Conservation (phyloP, 1,284 basidiomycete genomes). For the Erythrobasidium hasegawianum region DNA sequence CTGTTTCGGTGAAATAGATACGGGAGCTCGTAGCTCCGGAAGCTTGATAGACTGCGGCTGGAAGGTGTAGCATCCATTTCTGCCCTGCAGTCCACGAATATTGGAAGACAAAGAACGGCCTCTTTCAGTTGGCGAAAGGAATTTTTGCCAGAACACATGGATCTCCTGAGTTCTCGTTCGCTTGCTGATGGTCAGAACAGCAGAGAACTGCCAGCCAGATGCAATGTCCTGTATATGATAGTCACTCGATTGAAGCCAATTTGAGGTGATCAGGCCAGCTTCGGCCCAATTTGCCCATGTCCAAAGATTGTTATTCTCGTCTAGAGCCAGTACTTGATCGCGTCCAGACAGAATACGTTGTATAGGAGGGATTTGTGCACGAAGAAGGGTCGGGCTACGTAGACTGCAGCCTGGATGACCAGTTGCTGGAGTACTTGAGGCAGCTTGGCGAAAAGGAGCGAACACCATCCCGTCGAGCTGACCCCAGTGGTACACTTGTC, state of each 20-base stretch:
- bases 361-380: conserved; percentile 31
- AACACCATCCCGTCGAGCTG: conserved; percentile 34
- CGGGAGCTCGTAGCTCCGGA: conserved; percentile 5
- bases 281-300: conserved; percentile 36
- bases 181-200: conserved; percentile 30
- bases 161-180: conserved; percentile 13
- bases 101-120: neutral
- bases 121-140: neutral
- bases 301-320: conserved; percentile 35
- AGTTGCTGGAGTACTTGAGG: neutral
- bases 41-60: conserved; percentile 27
- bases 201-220: conserved; percentile 39
- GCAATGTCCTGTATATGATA: conserved; percentile 12
- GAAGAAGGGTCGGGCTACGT: neutral
- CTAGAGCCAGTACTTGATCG: conserved; percentile 37
- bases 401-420: conserved; percentile 20
- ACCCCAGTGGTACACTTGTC: conserved; percentile 39
- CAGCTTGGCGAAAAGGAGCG: conserved; percentile 17
- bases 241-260: conserved; percentile 4
- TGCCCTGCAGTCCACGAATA: neutral
- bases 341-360: conserved; percentile 37
- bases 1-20: neutral
- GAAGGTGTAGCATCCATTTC: conserved; percentile 35
- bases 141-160: conserved; percentile 38
- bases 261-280: neutral